Conservation (phyloP, 2,329 filamentous ascomycete species). For the Uncinocarpus reesii region DNA sequence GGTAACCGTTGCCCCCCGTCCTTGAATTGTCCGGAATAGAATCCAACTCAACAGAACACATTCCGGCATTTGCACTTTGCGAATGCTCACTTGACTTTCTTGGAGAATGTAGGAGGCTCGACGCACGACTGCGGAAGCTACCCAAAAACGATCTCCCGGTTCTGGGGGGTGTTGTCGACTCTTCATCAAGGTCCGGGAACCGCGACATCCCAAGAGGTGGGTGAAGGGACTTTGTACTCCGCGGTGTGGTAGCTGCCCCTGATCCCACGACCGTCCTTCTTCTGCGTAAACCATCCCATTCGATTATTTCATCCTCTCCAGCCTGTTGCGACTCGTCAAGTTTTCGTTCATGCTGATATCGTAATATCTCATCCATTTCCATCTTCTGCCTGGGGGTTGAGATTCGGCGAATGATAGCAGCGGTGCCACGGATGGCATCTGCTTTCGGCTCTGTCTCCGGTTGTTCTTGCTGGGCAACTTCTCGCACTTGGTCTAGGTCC, state of each 20-base stretch:
- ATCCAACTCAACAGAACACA: conserved; percentile 3
- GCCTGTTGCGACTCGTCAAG: conserved; percentile 62
- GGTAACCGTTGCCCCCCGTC: background rate
- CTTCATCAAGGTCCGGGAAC: conserved; percentile 57
- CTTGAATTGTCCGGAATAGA: background rate
- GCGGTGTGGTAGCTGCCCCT: conserved; percentile 33
- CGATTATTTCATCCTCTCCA: conserved; percentile 66
- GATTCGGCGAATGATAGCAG: conserved; percentile 74
- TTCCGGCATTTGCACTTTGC: background rate
- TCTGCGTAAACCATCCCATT: conserved; percentile 85
- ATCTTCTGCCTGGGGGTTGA: conserved; percentile 65
- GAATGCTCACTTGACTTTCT: background rate
- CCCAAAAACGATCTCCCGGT: conserved; percentile 31
- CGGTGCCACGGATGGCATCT: conserved; percentile 84
- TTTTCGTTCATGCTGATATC: conserved; percentile 67
- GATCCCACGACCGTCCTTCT: conserved; percentile 50
- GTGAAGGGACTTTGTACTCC: conserved; percentile 46
- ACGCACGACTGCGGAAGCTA: conserved; percentile 31
- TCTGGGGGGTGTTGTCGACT: conserved; percentile 29
- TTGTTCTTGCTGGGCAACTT: conserved; percentile 88
- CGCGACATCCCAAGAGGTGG: conserved; percentile 80
- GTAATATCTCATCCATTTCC: conserved; percentile 67
- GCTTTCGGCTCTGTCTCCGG: conserved; percentile 95
- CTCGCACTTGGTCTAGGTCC: conserved; percentile 88
- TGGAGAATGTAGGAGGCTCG: conserved; percentile 21